Base-by-base conservation (phyloP, 164 flowering plant species). In the Kalanchoe fedtschenkoi region DNA sequence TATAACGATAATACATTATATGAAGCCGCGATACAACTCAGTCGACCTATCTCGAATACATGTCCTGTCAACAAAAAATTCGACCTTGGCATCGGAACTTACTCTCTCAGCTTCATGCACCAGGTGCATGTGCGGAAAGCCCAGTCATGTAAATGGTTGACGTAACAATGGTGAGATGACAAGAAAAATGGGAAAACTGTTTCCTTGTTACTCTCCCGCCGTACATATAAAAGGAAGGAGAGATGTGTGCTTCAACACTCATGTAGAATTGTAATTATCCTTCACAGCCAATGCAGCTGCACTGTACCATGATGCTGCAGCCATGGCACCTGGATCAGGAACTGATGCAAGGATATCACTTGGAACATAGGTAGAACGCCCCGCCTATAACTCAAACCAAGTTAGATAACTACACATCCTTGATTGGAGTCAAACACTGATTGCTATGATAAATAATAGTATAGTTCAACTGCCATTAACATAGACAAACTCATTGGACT, bases 251-350 rank as follows among this genome's bases (percentile, higher is more conserved):
- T 60, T 26, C 44, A 34, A 26, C n/a, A n/a, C 15, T 71, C 61
- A 75, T 19, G 70, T 64, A 33, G 68, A 62, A 61, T 66, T 71
- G 65, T 26, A 62, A 51, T 75, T 74, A 34, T 69, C 71, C 66
- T 84, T 82, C 7, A 88, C 82, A 34, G 97, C 91, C 24, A 82
- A 62, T 46, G 97, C 97, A 24, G 95, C 98, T 56, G 98, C 97
- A 63, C 78, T 74, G 71, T 89, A 93, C 98, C 98, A 93, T 43
- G 80, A 33, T 22, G 98, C 95, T 62, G 84, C 93, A 64, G 96
- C 98, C 95, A 88, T 83, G 41, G 98, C 98, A 33, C 97, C 98
- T n/a, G 98, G 98, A 68, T 89, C 98, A 6, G 97, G 95, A 64
- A 87, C 91, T 8, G 89, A 70, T 34, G 95, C 75, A 47, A 89